Base-by-base conservation (phyloP, 305 asterid genomes). In the Rubia peregrina region DNA sequence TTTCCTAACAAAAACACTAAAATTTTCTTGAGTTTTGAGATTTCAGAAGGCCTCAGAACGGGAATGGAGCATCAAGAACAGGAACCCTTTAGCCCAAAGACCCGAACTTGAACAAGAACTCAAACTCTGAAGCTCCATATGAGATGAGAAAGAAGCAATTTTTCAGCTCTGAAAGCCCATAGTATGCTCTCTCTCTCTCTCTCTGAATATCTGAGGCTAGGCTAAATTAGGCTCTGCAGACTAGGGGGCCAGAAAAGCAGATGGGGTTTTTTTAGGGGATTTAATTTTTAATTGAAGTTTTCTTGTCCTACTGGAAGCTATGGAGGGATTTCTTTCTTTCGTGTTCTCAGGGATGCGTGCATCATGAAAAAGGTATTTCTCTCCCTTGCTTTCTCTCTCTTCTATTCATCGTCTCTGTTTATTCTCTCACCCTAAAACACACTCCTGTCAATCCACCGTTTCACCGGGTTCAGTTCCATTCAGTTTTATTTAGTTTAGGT, bases 361-460 rank as follows among this genome's bases (percentile, higher is more conserved):
- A 80, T 71, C 81, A 70, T 68, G 74, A 74, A 76, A 83, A 83
- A 75, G 79, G 83, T 3, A 72, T 42, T 79, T 71, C 86, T 73
- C 76, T 70, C 67, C 69, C 42, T 14, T 9, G 16, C 59, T 68
- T 24, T 59, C 67, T 73, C 43, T 59, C 41, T 14, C 42, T 63
- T 9, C 3, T 36, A 14, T 13, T 11, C 36, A 7, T 5, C 36
- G 46, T 0, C 26, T n/a, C 19, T 4, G 4, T 26, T 26, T 1
- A 0, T 5, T 55, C 60, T 56, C 17, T 19, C 30, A 26, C 30
- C 30, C 1, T 26, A 26, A 26, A 26, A 26, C 30, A 26, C 16
- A 49, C 56, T 49, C 30, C 30, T 26, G 30, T 26, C 30, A 26
- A 26, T 26, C 30, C 30, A 26, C 5, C 38, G 38, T 33, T 4